Evolutionary conservation across 306 rosid genomes (phyloP).

Genomic region (Corylus avellana): DNA sequence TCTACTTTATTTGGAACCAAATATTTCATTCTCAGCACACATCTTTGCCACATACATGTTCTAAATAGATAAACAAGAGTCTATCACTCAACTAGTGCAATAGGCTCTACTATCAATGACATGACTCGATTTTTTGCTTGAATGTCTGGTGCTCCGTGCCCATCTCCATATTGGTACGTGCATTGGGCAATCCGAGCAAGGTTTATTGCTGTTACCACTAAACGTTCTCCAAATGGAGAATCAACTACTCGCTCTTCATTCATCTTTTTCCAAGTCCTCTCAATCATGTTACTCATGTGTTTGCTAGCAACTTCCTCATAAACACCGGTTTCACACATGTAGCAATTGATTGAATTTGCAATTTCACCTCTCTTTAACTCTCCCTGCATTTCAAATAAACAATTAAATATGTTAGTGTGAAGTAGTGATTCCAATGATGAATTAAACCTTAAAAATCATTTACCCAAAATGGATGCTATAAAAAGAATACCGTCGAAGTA

Average conservation of each 20-base stretch:
- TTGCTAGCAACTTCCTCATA: conserved; percentile 32
- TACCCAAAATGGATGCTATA: no score
- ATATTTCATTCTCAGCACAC: no score
- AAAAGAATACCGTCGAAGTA: conserved; percentile 42
- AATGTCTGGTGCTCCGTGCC: conserved; percentile 44
- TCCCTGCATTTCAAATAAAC: conserved; percentile 25
- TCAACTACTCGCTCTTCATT: conserved; percentile 33
- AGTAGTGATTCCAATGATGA: no score
- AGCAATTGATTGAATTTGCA: conserved; percentile 43
- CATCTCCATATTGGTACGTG: conserved; percentile 61
- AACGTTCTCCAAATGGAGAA: conserved; percentile 39
- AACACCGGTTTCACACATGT: conserved; percentile 29
- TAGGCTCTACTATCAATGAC: conserved; percentile 46
- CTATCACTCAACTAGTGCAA: neutral
- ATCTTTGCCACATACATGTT: no score
- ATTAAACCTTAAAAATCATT: no score
- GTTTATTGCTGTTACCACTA: conserved; percentile 36
- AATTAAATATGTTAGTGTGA: no score
- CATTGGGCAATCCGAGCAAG: conserved; percentile 55
- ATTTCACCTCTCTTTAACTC: conserved; percentile 61
- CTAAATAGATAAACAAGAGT: neutral
- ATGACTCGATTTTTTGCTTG: conserved; percentile 31
- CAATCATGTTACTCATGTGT: conserved; percentile 18
- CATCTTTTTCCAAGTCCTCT: conserved; percentile 50
- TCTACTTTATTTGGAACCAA: no score